A percentile compares a stretch with the other conserved stretches of the same genome.
Evolutionary conservation across 2,329 filamentous ascomycete genomes (phyloP).

Genomic region (Botrytis pseudocinerea): DNA sequence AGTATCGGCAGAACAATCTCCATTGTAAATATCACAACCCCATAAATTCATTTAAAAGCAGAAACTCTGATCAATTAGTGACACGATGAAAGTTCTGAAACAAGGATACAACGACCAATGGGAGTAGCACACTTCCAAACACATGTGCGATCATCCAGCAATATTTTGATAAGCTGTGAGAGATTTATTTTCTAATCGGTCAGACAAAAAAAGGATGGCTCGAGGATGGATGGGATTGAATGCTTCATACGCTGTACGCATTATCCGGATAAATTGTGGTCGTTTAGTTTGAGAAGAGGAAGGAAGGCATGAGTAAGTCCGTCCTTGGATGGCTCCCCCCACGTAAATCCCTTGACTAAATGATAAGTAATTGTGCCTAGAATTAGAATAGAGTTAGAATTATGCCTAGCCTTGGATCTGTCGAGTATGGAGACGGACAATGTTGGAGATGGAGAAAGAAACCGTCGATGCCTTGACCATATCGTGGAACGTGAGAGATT

Average conservation of each 20-base stretch:
- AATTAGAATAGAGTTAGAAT: background rate
- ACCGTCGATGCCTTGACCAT: conserved; percentile 2
- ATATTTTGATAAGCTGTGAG: background rate
- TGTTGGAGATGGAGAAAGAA: background rate
- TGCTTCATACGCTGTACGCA: background rate
- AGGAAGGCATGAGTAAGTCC: background rate
- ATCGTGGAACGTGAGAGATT: conserved; percentile 10
- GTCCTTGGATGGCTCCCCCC: background rate
- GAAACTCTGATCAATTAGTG: conserved; percentile 1
- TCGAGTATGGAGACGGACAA: background rate
- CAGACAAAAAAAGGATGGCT: background rate
- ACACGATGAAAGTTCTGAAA: conserved; percentile 2
- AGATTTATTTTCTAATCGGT: conserved; percentile 13
- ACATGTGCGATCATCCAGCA: background rate
- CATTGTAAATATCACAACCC: background rate
- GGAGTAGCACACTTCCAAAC: background rate
- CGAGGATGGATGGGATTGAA: background rate
- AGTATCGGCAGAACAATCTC: background rate
- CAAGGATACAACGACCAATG: conserved; percentile 2
- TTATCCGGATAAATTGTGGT: conserved; percentile 10
- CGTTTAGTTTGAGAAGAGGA: background rate
- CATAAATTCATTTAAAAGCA: background rate
- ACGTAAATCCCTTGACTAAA: background rate
- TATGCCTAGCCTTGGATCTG: background rate
- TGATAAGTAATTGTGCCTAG: background rate